A percentile compares a stretch with the other conserved stretches of the same genome.
phyloP scores from a whole-genome alignment of 1,284 basidiomycete genomes.

The Pyrrhoderma noxium region DNA sequence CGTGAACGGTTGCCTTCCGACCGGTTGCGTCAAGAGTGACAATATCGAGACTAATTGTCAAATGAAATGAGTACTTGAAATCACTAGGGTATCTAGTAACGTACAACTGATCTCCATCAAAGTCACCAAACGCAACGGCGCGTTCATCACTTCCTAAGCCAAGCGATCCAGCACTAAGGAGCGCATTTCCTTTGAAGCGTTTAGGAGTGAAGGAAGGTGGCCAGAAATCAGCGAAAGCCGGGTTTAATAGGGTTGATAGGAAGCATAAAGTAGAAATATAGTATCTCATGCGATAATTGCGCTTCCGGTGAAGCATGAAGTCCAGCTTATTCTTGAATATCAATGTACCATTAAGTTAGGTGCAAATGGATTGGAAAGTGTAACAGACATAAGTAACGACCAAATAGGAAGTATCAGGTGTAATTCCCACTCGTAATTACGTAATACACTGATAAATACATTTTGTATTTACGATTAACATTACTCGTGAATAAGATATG shows the following conservation, averaged over 20 bases:
- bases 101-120: slow-evolving; percentile 92
- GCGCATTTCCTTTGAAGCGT: slow-evolving; percentile 79
- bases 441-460: too few relatives aligned
- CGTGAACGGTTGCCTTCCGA: slow-evolving; percentile 64
- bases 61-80: slow-evolving; percentile 12
- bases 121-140: slow-evolving; percentile 88
- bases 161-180: slow-evolving; percentile 75
- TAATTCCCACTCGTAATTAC: too few relatives aligned
- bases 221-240: slow-evolving; percentile 43
- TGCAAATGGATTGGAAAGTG: too few relatives aligned
- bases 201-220: slow-evolving; percentile 64
- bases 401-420: too few relatives aligned
- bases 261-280: neutral
- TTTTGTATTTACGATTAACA: too few relatives aligned
- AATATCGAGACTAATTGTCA: slow-evolving; percentile 62
- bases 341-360: neutral
- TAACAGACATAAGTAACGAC: too few relatives aligned
- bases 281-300: neutral
- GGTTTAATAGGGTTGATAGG: slow-evolving; percentile 1
- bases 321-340: neutral
- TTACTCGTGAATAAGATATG: too few relatives aligned
- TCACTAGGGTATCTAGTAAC: slow-evolving; percentile 32
- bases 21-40: slow-evolving; percentile 70
- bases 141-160: slow-evolving; percentile 69
- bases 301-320: too few relatives aligned